These are phyloP conservation scores for Cicer pinnatifidum DNA, from an alignment of 306 rosid genomes.

Conservation along the genomic window DNA sequence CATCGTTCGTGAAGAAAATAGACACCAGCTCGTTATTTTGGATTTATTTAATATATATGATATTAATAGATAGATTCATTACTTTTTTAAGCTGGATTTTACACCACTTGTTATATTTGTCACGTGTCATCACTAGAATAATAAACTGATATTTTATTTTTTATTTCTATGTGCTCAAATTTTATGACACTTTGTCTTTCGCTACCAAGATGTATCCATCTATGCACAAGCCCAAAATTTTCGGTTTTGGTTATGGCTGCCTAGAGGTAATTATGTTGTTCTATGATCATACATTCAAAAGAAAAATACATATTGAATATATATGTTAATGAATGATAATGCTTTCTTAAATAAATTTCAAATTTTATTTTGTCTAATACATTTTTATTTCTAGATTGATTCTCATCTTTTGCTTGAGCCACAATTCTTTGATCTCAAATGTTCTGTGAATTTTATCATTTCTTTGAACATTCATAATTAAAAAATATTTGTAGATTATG, in stretches of 20 bases:
- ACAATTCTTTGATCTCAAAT: conserved; percentile 27
- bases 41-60: no score
- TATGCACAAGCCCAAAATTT: conserved; percentile 9
- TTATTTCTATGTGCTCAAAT: background rate
- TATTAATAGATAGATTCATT: background rate
- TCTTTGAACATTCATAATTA: background rate
- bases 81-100: conserved; percentile 44
- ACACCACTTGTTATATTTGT: conserved; percentile 38
- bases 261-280: conserved; percentile 41
- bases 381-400: conserved; percentile 7
- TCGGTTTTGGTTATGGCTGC: conserved; percentile 30
- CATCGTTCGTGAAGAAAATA: no score
- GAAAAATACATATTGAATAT: background rate
- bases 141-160: conserved; percentile 19
- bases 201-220: conserved; percentile 16
- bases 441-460: conserved; percentile 17
- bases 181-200: conserved; percentile 21
- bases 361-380: background rate
- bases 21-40: no score
- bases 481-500: background rate
- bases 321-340: background rate
- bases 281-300: conserved; percentile 23
- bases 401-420: background rate
- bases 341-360: conserved; percentile 6
- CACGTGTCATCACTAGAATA: conserved; percentile 32